phyloP scores from a whole-genome alignment of 306 rosid genomes.

The Cyamopsis tetragonoloba region DNA sequence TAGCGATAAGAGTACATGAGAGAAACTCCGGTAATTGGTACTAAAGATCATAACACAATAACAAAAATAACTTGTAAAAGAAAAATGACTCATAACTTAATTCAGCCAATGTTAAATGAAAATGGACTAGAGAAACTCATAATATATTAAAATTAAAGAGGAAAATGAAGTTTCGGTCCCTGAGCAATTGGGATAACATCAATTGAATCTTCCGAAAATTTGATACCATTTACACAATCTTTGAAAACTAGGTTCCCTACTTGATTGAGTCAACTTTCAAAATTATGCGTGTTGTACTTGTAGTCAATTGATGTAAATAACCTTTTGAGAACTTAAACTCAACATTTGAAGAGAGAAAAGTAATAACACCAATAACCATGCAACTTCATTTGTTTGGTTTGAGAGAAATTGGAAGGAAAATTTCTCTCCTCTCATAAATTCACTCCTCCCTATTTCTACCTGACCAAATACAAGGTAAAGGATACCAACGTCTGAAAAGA shows the following conservation, averaged over 20 bases:
- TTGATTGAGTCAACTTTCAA: conserved; percentile 15
- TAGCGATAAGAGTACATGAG: background rate
- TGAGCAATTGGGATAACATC: background rate
- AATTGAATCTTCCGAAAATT: background rate
- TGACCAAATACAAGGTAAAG: too few relatives aligned
- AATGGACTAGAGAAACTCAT: background rate
- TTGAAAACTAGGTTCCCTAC: background rate
- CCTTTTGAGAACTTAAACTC: conserved; percentile 1
- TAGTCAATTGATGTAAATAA: background rate
- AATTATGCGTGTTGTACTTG: conserved; percentile 16
- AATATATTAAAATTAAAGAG: background rate
- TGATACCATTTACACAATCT: background rate
- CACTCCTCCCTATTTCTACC: too few relatives aligned
- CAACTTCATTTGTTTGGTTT: too few relatives aligned
- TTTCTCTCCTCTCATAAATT: too few relatives aligned
- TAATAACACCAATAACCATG: too few relatives aligned
- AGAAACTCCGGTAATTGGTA: conserved; percentile 12
- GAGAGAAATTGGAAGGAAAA: too few relatives aligned
- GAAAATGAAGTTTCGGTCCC: background rate
- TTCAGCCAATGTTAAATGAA: background rate
- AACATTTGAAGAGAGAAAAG: conserved; percentile 10
- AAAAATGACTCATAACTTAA: conserved; percentile 6
- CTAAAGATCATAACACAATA: background rate
- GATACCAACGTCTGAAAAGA: background rate
- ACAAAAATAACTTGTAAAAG: background rate